Evolutionary conservation across 2,329 filamentous ascomycete species (phyloP).

Genomic region (Colletotrichum nymphaeae): DNA sequence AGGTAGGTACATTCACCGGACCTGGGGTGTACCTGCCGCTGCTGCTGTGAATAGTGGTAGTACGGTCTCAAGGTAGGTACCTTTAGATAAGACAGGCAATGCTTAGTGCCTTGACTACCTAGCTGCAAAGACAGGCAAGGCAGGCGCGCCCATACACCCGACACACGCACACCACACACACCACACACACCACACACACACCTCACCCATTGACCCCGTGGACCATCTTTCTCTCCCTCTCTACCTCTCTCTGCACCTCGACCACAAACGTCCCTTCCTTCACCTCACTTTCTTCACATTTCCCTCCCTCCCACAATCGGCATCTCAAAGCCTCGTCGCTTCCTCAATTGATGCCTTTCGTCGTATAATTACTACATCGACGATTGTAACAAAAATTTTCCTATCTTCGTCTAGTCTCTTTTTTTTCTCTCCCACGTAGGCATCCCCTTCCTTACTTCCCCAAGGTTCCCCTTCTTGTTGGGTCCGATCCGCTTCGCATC

Average conservation of each 20-base stretch:
- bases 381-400: slow-evolving; percentile 35
- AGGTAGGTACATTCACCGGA: background rate
- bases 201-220: background rate
- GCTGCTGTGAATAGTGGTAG: background rate
- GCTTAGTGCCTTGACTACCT: background rate
- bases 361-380: slow-evolving; percentile 12
- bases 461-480: slow-evolving; percentile 1
- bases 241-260: background rate
- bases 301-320: slow-evolving; percentile 20
- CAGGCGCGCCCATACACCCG: background rate
- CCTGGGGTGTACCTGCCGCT: background rate
- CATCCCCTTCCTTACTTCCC: slow-evolving; percentile 18
- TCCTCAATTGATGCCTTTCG: slow-evolving; percentile 18
- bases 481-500: slow-evolving; percentile 12
- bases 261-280: slow-evolving; percentile 22
- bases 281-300: slow-evolving; percentile 31
- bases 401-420: slow-evolving; percentile 38
- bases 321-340: slow-evolving; percentile 19
- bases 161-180: background rate
- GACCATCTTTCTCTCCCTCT: background rate
- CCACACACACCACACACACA: background rate
- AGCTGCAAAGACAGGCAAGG: background rate
- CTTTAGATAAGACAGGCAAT: background rate
- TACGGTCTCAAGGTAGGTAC: background rate
- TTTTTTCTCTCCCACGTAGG: background rate